These are phyloP conservation scores for Musa schizocarpa DNA, from an alignment of 176 grass and related monocot species.

Conservation along the genomic window DNA sequence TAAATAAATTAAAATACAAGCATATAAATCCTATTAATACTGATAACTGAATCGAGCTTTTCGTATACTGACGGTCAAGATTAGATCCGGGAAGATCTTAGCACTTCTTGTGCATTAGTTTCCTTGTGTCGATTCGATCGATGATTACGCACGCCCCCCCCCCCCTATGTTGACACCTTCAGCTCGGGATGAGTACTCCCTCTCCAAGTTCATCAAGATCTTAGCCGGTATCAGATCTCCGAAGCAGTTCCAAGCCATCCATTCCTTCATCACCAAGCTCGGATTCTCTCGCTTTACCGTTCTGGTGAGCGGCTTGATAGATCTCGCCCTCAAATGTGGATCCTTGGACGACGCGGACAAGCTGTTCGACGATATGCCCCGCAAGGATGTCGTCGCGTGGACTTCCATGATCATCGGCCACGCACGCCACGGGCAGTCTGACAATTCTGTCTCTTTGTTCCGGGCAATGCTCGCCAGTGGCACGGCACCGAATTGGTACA, in stretches of 20 bases:
- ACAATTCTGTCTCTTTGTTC: slow-evolving; percentile 15
- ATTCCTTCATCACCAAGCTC: background rate
- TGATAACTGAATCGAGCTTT: too few species aligned
- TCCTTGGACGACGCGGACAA: slow-evolving; percentile 15
- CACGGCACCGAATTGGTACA: slow-evolving; percentile 32
- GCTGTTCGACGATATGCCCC: slow-evolving; percentile 49
- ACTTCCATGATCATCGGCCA: slow-evolving; percentile 50
- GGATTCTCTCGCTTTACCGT: background rate
- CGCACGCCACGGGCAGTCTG: slow-evolving; percentile 26
- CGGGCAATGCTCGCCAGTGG: slow-evolving; percentile 16
- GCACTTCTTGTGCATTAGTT: too few species aligned
- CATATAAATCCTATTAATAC: too few species aligned
- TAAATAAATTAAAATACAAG: too few species aligned
- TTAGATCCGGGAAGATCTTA: too few species aligned
- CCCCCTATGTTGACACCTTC: background rate
- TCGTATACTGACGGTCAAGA: too few species aligned
- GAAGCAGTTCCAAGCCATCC: background rate
- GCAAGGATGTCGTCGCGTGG: slow-evolving; percentile 45
- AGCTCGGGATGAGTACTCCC: background rate
- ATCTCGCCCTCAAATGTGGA: slow-evolving; percentile 23
- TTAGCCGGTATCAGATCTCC: background rate
- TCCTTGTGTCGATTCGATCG: too few species aligned
- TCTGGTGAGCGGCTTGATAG: slow-evolving; percentile 24
- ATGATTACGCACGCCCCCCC: too few species aligned
- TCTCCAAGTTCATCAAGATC: slow-evolving; percentile 1